A percentile compares a stretch with the other conserved stretches of the same genome.
These are phyloP conservation scores for Ogataea kodamae DNA, from an alignment of 805 yeast species.

Conservation along the genomic window DNA sequence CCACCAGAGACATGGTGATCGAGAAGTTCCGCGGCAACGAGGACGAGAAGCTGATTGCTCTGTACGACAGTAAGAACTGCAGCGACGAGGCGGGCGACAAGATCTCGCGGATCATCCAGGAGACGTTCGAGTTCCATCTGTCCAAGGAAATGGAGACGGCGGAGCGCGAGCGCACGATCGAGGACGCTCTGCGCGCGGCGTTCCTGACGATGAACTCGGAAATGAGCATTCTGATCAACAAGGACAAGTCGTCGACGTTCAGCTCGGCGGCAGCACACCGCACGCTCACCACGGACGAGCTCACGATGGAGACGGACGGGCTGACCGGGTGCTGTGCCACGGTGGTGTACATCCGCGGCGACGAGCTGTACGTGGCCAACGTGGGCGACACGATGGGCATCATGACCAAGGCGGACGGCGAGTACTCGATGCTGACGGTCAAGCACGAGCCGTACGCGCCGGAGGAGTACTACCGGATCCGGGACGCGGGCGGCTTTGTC, in stretches of 20 bases:
- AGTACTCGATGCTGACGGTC: conserved; percentile 64
- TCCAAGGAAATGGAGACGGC: conserved; percentile 55
- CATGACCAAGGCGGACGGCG: conserved; percentile 77
- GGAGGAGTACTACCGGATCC: conserved; percentile 76
- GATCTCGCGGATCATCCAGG: conserved; percentile 71
- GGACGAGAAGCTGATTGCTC: conserved; percentile 74
- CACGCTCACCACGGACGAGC: conserved; percentile 48
- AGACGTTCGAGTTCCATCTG: conserved; percentile 62
- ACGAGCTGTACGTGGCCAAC: conserved; percentile 73
- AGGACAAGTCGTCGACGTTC: conserved; percentile 39
- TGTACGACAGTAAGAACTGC: conserved; percentile 80
- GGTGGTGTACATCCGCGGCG: conserved; percentile 71
- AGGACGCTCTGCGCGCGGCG: conserved; percentile 77
- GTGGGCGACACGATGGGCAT: conserved; percentile 88
- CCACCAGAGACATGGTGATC: conserved; percentile 79
- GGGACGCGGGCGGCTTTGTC: conserved; percentile 90
- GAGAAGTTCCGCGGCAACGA: conserved; percentile 85
- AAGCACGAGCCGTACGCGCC: conserved; percentile 82
- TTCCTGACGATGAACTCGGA: conserved; percentile 80
- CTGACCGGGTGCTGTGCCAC: conserved; percentile 84
- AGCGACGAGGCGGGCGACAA: conserved; percentile 55
- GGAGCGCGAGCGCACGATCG: conserved; percentile 45
- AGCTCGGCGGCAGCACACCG: conserved; percentile 49
- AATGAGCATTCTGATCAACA: conserved; percentile 58
- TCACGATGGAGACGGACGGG: conserved; percentile 62